Base-by-base conservation (phyloP, 495 filamentous ascomycete species). In the Penicillium coprophilum region DNA sequence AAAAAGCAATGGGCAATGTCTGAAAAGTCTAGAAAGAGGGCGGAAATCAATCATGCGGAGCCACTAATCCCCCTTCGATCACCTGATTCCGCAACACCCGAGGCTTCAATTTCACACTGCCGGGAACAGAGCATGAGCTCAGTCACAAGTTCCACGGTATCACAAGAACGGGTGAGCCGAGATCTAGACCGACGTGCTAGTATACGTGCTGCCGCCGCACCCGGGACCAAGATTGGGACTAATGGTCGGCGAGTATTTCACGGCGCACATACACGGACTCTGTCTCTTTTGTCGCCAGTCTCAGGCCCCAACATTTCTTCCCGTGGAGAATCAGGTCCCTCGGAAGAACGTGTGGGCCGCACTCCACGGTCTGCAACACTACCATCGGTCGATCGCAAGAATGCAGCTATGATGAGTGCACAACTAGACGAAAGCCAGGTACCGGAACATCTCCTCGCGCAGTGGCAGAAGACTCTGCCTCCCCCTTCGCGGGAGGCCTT, bases 1-100 rank as follows among this genome's bases (percentile, higher is more conserved):
- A 96, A 96, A 71, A 87, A 83, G 57, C 89, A 94, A 64, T 88
- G 90, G 90, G 81, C 87, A 3, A 69, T 77, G 23, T 86, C 92
- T 32, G 91, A 96, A 66, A 85, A 84, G 48, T 82, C 84, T 36
- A 91, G 83, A 76, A 93, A 94, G 73, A 80, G 84, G 39, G 82
- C 83, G 12, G 83, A 90, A 39, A 77, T 85, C 56, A 74, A 69
- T 50, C 71, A 78, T 41, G 74, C 80, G 6, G 83, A 85, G 28
- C 80, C 78, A 45, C 65, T 89, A 59, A 67, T 82, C 27, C 80
- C 83, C n/a, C 66, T 89, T 19, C 79, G 78, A 40, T 72, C 75
- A 11, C 68, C 70, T 36, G 73, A 70, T 23, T 41, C 61, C n/a
- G 36, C 60, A 36, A 50, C 58, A 21, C 50, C 58, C 28, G 67